These are phyloP conservation scores for Epipyxis sp. DNA, from an alignment of 108 stramenopile genomes.

Conservation along the genomic window DNA sequence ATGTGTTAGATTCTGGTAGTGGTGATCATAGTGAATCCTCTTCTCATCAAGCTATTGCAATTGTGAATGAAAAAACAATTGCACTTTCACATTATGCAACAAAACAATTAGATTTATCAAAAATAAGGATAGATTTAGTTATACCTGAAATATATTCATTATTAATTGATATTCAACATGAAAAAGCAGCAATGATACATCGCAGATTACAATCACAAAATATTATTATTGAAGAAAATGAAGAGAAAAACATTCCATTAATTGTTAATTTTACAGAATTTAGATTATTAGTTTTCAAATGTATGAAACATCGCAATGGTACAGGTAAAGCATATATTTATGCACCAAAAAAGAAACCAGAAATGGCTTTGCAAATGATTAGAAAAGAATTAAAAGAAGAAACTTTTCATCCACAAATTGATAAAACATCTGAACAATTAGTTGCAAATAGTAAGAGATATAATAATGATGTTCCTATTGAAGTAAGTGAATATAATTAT, in stretches of 20 bases:
- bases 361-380: background rate
- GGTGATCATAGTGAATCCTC: too few species aligned
- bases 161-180: background rate
- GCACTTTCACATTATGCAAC: background rate
- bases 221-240: background rate
- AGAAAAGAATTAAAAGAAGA: background rate
- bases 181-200: too few species aligned
- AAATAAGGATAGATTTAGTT: background rate
- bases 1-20: too few species aligned
- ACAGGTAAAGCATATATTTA: background rate
- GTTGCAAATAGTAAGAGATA: background rate
- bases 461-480: too few species aligned
- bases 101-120: background rate
- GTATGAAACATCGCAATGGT: background rate
- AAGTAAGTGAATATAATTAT: too few species aligned
- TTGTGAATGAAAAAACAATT: background rate
- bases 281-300: background rate
- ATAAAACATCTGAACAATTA: background rate
- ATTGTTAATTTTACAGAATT: background rate
- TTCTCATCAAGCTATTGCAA: background rate
- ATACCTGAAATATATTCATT: background rate
- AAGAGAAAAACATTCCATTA: background rate
- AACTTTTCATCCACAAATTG: background rate
- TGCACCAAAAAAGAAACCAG: conserved; percentile 1
- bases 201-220: background rate